A percentile compares a stretch with the other conserved stretches of the same genome.
These are phyloP conservation scores for Pelargonium exstipulatum DNA, from an alignment of 441 rosid species.

Conservation along the genomic window DNA sequence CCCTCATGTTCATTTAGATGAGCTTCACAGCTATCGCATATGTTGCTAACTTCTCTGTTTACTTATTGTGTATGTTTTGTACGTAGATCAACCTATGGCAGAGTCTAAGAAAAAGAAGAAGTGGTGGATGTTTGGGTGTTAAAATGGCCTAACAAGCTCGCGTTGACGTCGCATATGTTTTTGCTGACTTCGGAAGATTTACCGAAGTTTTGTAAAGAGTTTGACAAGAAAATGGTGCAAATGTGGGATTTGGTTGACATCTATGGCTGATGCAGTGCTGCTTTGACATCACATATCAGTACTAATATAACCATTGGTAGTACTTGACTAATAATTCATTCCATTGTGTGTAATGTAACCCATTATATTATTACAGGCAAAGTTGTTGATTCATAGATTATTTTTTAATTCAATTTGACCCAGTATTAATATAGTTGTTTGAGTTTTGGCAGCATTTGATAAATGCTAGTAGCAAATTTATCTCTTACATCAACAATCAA, in stretches of 20 bases:
- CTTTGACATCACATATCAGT: background rate
- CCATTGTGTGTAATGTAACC: too few species aligned
- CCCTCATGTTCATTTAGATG: background rate
- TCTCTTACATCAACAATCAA: too few species aligned
- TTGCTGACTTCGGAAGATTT: too few species aligned
- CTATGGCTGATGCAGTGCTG: background rate
- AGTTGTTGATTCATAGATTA: too few species aligned
- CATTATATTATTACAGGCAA: too few species aligned
- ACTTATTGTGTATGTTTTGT: background rate
- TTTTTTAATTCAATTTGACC: too few species aligned
- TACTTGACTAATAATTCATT: too few species aligned
- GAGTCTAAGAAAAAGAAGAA: conserved; percentile 36
- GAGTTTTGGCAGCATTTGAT: too few species aligned
- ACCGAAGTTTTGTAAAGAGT: too few species aligned
- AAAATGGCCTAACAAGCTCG: background rate
- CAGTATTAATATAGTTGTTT: too few species aligned
- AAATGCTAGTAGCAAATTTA: too few species aligned
- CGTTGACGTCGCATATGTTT: background rate
- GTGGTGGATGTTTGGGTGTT: conserved; percentile 38
- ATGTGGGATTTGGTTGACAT: background rate
- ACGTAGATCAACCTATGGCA: conserved; percentile 28
- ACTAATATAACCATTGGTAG: background rate
- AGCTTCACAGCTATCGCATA: background rate
- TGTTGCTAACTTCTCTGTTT: background rate
- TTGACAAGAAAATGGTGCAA: background rate